Evolutionary conservation across 345 rosid genomes (phyloP).

Genomic region (Euphorbia tirucalli): DNA sequence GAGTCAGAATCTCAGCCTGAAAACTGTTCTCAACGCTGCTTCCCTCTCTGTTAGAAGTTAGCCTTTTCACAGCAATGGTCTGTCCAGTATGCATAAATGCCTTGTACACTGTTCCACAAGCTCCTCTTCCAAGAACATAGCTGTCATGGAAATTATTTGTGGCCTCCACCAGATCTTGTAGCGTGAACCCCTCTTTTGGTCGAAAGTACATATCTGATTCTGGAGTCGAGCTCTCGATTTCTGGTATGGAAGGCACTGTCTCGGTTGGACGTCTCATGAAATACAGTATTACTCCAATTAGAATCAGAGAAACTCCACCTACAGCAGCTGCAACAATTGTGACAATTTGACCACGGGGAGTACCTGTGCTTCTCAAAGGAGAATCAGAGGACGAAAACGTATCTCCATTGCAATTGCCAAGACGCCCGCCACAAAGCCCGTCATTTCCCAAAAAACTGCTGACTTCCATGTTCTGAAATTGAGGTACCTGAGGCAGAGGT

Average conservation of each 20-base stretch:
- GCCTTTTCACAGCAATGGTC: constrained; percentile 68
- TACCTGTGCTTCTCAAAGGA: constrained; percentile 20
- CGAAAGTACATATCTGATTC: constrained; percentile 63
- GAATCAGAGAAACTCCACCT: constrained; percentile 49
- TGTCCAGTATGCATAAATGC: constrained; percentile 64
- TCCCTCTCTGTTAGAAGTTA: constrained; percentile 59
- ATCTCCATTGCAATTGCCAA: constrained; percentile 33
- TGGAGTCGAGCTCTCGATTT: constrained; percentile 36
- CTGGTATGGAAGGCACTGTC: constrained; percentile 45
- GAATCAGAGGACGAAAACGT: constrained; percentile 16
- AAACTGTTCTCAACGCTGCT: constrained; percentile 62
- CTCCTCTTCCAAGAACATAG: constrained; percentile 66
- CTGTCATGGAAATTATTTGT: constrained; percentile 64
- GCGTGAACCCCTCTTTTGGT: constrained; percentile 62
- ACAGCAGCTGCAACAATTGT: constrained; percentile 44
- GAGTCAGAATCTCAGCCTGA: constrained; percentile 72
- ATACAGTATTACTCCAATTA: constrained; percentile 46
- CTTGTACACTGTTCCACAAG: constrained; percentile 72
- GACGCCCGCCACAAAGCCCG: constrained; percentile 49
- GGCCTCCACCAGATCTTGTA: constrained; percentile 65
- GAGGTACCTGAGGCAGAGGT: constrained; percentile 50
- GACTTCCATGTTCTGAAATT: constrained; percentile 61
- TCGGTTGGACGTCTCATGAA: constrained; percentile 45
- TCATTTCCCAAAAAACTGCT: constrained; percentile 67
- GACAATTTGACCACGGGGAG: constrained; percentile 41